phyloP scores from a whole-genome alignment of 768 basidiomycete species.

The Gymnopilus junonius region DNA sequence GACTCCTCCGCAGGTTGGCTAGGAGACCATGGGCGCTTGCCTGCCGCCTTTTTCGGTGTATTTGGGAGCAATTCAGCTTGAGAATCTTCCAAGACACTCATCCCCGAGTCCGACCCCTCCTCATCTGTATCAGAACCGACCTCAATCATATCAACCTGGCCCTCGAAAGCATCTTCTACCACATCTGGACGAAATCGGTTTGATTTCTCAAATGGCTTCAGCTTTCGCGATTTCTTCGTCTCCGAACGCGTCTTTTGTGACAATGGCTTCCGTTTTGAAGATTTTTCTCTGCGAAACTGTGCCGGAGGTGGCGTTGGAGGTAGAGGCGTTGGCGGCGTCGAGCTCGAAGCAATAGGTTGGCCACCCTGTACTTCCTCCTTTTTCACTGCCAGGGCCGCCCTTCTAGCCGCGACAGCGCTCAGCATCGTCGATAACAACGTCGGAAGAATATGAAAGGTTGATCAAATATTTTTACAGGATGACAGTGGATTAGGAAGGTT shows the following conservation, averaged over 20 bases:
- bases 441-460: background rate
- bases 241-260: slow-evolving; percentile 22
- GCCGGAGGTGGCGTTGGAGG: too few relatives aligned
- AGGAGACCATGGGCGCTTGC: slow-evolving; percentile 60
- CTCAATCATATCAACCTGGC: slow-evolving; percentile 43
- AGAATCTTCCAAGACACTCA: slow-evolving; percentile 18
- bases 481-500: background rate
- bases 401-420: slow-evolving; percentile 75
- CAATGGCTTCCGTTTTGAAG: slow-evolving; percentile 52
- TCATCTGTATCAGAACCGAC: slow-evolving; percentile 44
- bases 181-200: slow-evolving; percentile 26
- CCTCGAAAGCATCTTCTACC: slow-evolving; percentile 35
- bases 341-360: slow-evolving; percentile 3
- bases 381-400: slow-evolving; percentile 50
- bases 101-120: slow-evolving; percentile 28
- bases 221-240: slow-evolving; percentile 17
- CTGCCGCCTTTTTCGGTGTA: slow-evolving; percentile 11
- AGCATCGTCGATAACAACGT: slow-evolving; percentile 47
- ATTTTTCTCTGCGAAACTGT: slow-evolving; percentile 10
- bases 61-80: slow-evolving; percentile 6
- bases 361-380: slow-evolving; percentile 17
- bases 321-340: slow-evolving; percentile 1
- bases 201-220: slow-evolving; percentile 20
- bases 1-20: slow-evolving; percentile 54
- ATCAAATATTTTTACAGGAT: background rate